Conservation (phyloP, 768 basidiomycete species). For the Ramaria sp. region DNA sequence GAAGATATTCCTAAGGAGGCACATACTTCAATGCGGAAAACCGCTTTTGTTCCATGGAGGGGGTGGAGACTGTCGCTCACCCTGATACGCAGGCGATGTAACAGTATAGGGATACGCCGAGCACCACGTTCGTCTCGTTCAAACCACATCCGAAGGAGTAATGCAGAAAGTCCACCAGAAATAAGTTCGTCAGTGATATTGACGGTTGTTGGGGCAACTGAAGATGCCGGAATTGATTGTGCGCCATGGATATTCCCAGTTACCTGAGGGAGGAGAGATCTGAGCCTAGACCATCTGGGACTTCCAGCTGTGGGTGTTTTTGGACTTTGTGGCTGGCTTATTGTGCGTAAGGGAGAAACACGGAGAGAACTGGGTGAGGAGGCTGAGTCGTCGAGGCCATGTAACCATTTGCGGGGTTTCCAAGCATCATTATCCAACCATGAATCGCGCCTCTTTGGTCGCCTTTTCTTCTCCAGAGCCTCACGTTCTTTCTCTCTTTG, state of each 20-base stretch:
- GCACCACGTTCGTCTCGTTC: conserved; percentile 80
- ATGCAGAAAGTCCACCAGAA: conserved; percentile 62
- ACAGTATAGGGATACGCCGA: conserved; percentile 65
- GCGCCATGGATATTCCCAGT: conserved; percentile 12
- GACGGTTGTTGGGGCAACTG: conserved; percentile 25
- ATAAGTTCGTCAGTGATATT: conserved; percentile 80
- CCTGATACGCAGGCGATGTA: conserved; percentile 74
- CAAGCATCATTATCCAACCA: conserved; percentile 22
- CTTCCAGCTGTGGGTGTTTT: conserved; percentile 15
- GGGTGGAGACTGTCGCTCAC: conserved; percentile 83
- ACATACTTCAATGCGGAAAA: conserved; percentile 68
- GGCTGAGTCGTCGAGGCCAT: conserved; percentile 21
- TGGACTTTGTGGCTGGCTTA: not conserved
- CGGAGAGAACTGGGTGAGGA: not conserved
- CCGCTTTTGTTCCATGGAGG: conserved; percentile 60
- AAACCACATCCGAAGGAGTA: conserved; percentile 76
- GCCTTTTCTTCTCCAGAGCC: conserved; percentile 37
- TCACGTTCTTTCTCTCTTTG: conserved; percentile 29
- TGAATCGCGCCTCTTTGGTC: conserved; percentile 36
- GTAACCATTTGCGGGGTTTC: conserved; percentile 44
- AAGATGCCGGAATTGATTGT: not conserved
- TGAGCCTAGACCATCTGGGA: conserved; percentile 51
- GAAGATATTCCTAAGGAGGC: not conserved
- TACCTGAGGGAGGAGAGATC: conserved; percentile 53
- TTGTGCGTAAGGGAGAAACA: not conserved